Evolutionary conservation across 83 land plant genomes (phyloP), one percentile per base, ranked within the genome.

Genomic region (Larix sibirica): DNA sequence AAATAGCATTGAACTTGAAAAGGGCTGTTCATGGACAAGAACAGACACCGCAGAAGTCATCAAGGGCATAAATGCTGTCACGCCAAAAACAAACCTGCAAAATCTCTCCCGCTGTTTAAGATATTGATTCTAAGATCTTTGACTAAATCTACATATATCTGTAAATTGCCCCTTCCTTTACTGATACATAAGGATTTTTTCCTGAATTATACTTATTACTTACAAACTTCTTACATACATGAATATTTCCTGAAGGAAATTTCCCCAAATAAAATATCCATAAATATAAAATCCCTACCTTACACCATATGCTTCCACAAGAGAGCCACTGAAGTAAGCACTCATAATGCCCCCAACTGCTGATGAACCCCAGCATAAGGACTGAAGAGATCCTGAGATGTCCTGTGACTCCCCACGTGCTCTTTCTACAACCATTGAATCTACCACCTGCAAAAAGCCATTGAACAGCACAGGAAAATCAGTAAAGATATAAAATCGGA

Each of bases 401-500:
- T 92, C 87, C 73, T 97, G 98, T 75, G 99, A 90, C 73, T 97
- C 99, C 65, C 98, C 99, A 73, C 96, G 93, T 74, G 99, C 93
- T 84, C 98, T 95, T 86, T 97, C 99, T 10, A 97, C 99, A 62
- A 96, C 98, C 99, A 95, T 97, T 42, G 99, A 97, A 89, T 97
- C 99, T 75, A 97, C 99, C 65, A 97, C 99, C 98, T 97, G 83
- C 50, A 88, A 21, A 77, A 74, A 24, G 88, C 80, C 26, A 74
- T 68, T 83, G 63, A 75, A 73, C 40, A 26, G 80, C 6, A 6
- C 31, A 59, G 17, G 17, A 64, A 60, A 78, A 28, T 31, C 13
- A 44, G n/a, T n/a, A 67, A 69, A 40, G 10, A 69, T 13, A 67
- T 17, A 20, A 33, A 33, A 6, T 69, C 5, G 74, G 54, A 73